phyloP scores from a whole-genome alignment of 163 green algal genomes.

The Smithsoniella earleae region DNA sequence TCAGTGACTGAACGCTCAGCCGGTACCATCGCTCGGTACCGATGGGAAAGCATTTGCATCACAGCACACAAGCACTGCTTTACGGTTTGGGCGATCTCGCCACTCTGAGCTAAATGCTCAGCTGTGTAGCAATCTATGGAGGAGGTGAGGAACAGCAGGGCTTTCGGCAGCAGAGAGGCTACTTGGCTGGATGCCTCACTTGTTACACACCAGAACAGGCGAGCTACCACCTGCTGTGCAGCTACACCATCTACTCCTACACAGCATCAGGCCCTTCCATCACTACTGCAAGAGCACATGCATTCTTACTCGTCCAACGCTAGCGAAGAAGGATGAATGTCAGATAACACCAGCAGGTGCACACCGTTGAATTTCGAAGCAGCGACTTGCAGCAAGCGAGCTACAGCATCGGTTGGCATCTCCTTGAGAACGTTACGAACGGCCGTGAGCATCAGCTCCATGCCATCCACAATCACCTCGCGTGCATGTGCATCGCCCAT shows the following conservation, averaged over 20 bases:
- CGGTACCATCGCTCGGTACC: constrained; percentile 3
- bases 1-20: too few species aligned
- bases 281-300: too few species aligned
- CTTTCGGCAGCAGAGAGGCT: background rate
- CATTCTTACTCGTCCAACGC: too few species aligned
- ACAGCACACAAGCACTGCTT: background rate
- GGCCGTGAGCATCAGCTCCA: background rate
- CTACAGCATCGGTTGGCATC: background rate
- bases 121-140: background rate
- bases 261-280: background rate
- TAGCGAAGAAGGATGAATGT: background rate
- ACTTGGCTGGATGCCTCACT: background rate
- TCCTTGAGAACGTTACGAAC: constrained; percentile 11
- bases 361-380: background rate
- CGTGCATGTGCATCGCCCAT: too few species aligned
- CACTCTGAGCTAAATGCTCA: background rate
- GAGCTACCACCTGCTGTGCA: constrained; percentile 1
- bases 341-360: background rate
- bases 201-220: background rate
- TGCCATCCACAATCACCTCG: background rate
- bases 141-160: background rate
- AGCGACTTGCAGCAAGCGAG: background rate
- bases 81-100: background rate
- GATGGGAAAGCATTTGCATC: constrained; percentile 6
- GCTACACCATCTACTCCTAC: background rate